phyloP scores from a whole-genome alignment of 345 rosid genomes.

The Citrus cavaleriei region DNA sequence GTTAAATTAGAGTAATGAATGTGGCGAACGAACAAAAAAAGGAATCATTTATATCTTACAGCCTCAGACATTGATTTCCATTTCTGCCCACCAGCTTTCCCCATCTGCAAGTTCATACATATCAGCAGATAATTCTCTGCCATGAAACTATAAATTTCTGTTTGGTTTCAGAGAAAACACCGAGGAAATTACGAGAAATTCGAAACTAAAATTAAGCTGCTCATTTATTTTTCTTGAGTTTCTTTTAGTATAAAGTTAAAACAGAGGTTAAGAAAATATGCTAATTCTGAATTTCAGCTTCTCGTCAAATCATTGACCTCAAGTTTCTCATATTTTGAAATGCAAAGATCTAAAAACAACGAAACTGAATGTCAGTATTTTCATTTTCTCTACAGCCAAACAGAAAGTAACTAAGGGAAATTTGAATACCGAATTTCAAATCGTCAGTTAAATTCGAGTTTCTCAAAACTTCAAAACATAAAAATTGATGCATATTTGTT shows the following conservation, averaged over 20 bases:
- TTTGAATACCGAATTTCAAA: neutral
- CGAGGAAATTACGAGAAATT: neutral
- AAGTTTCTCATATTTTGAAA: neutral
- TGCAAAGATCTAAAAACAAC: neutral
- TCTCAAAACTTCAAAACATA: neutral
- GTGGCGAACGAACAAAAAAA: neutral
- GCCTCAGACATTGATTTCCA: slow-evolving; percentile 38
- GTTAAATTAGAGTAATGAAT: neutral
- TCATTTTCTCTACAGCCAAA: neutral
- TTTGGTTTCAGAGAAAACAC: neutral
- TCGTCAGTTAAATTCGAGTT: neutral
- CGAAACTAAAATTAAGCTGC: neutral
- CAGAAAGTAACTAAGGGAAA: neutral
- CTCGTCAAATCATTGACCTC: neutral
- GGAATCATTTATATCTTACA: slow-evolving; percentile 18
- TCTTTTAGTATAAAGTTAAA: neutral
- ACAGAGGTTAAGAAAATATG: neutral
- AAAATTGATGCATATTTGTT: neutral
- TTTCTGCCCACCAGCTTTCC: slow-evolving; percentile 43
- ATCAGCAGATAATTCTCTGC: neutral
- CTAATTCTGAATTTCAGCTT: neutral
- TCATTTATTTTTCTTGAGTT: neutral
- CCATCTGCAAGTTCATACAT: slow-evolving; percentile 25
- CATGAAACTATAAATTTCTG: neutral
- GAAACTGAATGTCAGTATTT: neutral